A percentile compares a stretch with the other conserved stretches of the same genome.
phyloP scores from a whole-genome alignment of 2,329 filamentous ascomycete genomes.

The Torrubiella hemipterigena region DNA sequence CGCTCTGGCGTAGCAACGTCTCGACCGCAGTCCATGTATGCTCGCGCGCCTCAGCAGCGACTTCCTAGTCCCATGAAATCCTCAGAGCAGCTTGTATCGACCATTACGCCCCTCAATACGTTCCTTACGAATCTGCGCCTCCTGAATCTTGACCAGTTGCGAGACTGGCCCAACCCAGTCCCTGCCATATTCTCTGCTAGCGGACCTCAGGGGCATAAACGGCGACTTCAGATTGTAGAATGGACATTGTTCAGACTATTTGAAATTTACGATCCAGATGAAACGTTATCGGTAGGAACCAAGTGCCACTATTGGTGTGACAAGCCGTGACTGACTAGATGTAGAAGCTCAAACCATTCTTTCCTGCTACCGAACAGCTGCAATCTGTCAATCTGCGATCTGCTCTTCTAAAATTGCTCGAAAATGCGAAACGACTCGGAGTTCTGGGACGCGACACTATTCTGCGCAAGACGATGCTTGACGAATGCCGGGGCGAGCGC shows the following conservation, averaged over 20 bases:
- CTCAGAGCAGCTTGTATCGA: too few relatives aligned
- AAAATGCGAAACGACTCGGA: constrained; percentile 80
- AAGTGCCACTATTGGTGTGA: too few relatives aligned
- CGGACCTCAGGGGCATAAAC: constrained; percentile 63
- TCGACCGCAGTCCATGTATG: background rate
- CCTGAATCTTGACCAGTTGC: constrained; percentile 61
- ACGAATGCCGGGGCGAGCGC: constrained; percentile 87
- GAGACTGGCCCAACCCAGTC: constrained; percentile 73
- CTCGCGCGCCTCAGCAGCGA: background rate
- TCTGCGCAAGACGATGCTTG: constrained; percentile 86
- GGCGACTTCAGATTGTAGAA: constrained; percentile 70
- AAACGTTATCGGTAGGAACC: constrained; percentile 55
- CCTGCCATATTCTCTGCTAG: constrained; percentile 55
- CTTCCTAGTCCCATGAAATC: too few relatives aligned
- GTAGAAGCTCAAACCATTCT: constrained; percentile 81
- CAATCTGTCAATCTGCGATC: constrained; percentile 85
- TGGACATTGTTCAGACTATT: constrained; percentile 89
- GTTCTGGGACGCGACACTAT: constrained; percentile 67
- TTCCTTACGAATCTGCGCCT: constrained; percentile 79
- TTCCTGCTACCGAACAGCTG: constrained; percentile 78
- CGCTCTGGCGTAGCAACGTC: background rate
- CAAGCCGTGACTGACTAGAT: constrained; percentile 7
- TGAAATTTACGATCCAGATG: constrained; percentile 66
- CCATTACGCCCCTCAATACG: background rate
- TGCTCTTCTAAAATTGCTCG: constrained; percentile 68